Conservation (phyloP, 495 filamentous ascomycete species). For the Podospora conica region DNA sequence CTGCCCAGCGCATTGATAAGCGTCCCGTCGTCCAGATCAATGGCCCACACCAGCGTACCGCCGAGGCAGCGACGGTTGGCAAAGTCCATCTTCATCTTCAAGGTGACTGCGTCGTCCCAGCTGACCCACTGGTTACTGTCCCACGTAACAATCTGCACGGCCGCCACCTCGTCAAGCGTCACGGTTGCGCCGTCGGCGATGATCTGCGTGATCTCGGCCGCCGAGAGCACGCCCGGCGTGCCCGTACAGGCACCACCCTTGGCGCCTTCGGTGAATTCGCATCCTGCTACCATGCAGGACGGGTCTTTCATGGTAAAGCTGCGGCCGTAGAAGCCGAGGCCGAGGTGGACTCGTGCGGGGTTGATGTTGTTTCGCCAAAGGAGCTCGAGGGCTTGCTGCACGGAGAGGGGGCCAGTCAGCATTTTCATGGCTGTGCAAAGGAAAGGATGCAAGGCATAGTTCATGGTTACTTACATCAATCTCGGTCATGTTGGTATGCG, state of each 20-base stretch:
- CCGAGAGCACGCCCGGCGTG: conserved; percentile 29
- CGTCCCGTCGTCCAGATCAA: conserved; percentile 21
- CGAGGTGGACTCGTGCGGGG: conserved; percentile 38
- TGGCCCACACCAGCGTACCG: conserved; percentile 26
- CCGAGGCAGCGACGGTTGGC: conserved; percentile 28
- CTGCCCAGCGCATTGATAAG: conserved; percentile 1
- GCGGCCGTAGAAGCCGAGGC: conserved; percentile 48
- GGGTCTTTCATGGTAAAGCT: conserved; percentile 14
- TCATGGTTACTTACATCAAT: too few species aligned
- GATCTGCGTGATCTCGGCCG: conserved; percentile 32
- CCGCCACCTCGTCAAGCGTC: conserved; percentile 16
- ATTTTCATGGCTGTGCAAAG: too few species aligned
- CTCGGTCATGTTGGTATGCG: conserved; percentile 52
- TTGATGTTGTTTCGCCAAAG: conserved; percentile 46
- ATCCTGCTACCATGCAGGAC: conserved; percentile 17
- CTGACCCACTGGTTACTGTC: conserved; percentile 39
- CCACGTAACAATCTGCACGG: conserved; percentile 34
- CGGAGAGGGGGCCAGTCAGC: too few species aligned
- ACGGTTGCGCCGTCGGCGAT: conserved; percentile 8
- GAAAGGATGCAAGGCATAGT: too few species aligned
- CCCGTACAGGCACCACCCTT: conserved; percentile 28
- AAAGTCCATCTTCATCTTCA: conserved; percentile 34
- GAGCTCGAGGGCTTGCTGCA: conserved; percentile 39
- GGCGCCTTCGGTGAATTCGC: conserved; percentile 21
- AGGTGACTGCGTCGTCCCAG: conserved; percentile 36